A percentile compares a stretch with the other conserved stretches of the same genome.
phyloP scores from a whole-genome alignment of 2,329 filamentous ascomycete species.

The Colletotrichum tamarilloi region DNA sequence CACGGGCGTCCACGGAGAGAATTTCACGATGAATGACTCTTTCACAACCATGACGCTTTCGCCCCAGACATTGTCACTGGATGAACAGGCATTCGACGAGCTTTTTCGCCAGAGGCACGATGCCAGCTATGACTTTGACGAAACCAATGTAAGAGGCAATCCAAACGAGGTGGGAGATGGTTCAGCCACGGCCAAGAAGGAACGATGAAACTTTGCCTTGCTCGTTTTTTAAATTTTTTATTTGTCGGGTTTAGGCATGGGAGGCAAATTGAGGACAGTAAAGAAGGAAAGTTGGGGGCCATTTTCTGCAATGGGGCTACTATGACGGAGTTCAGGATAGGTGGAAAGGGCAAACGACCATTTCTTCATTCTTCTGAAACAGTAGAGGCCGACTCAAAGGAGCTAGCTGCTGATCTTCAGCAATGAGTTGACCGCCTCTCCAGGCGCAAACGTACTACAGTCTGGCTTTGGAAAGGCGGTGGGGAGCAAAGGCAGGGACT shows the following conservation, averaged over 20 bases:
- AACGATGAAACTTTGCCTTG: neutral
- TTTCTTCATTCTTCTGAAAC: neutral
- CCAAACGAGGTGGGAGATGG: neutral
- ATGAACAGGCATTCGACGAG: slow-evolving; percentile 12
- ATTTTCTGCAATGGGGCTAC: neutral
- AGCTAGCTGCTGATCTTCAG: slow-evolving; percentile 16
- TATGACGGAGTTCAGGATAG: neutral
- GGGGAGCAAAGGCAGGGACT: neutral
- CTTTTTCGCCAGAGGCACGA: slow-evolving; percentile 4
- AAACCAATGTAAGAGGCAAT: neutral
- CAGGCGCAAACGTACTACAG: neutral
- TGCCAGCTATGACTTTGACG: neutral
- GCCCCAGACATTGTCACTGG: slow-evolving; percentile 6
- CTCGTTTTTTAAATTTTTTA: neutral
- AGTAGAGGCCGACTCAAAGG: neutral
- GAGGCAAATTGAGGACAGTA: neutral
- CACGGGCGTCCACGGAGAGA: neutral
- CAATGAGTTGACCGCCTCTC: neutral
- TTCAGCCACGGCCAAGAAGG: neutral
- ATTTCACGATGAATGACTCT: neutral
- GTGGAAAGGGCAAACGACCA: neutral
- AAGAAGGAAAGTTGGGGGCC: neutral
- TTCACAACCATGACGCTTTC: slow-evolving; percentile 1
- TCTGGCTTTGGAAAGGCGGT: neutral
- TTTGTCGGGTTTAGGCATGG: neutral